These are phyloP conservation scores for Isoetes taiwanensis DNA, from an alignment of 75 land plant species.

Conservation along the genomic window DNA sequence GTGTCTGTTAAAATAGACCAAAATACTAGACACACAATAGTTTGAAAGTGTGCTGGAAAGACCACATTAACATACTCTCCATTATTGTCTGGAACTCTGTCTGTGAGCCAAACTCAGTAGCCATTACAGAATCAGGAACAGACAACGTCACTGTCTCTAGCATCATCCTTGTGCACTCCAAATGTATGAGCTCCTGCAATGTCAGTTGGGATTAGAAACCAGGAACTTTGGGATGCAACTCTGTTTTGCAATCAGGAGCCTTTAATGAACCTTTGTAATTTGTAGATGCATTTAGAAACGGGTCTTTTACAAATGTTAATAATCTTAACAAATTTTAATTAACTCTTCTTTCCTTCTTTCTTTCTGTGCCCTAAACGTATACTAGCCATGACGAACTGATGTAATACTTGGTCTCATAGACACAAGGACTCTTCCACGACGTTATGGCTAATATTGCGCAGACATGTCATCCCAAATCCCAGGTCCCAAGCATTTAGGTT, in stretches of 20 bases:
- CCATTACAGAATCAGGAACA: constrained; percentile 30
- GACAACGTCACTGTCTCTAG: constrained; percentile 55
- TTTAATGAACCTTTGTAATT: background rate
- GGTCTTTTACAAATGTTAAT: background rate
- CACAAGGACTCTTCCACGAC: too few species aligned
- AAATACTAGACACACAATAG: background rate
- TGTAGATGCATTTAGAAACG: background rate
- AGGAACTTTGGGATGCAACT: background rate
- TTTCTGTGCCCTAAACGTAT: too few species aligned
- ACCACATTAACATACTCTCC: constrained; percentile 4
- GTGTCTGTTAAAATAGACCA: background rate
- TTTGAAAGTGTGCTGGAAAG: background rate
- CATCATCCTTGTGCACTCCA: constrained; percentile 63
- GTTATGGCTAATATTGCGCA: too few species aligned
- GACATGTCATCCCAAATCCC: too few species aligned
- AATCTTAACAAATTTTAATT: background rate
- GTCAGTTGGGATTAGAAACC: too few species aligned
- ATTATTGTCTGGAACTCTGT: constrained; percentile 12
- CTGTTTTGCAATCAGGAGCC: background rate
- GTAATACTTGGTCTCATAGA: too few species aligned
- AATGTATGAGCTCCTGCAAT: constrained; percentile 39
- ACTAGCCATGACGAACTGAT: too few species aligned
- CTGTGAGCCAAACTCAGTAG: background rate
- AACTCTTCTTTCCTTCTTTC: background rate
- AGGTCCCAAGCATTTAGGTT: too few species aligned